phyloP scores from a whole-genome alignment of 176 grass and related monocot genomes.

The Bolboschoenus planiculmis region DNA sequence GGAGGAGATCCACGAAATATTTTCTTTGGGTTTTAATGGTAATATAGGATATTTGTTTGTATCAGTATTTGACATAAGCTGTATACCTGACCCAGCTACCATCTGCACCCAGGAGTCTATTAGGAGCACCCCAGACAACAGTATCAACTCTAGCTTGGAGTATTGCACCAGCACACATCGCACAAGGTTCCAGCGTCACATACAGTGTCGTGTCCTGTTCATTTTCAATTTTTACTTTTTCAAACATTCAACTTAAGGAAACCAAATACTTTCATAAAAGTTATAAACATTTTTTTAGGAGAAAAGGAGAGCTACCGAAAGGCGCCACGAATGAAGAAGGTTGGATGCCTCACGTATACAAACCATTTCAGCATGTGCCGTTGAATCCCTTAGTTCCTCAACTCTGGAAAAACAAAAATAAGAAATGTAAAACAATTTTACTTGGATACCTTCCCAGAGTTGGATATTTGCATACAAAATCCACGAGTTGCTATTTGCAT shows the following conservation, averaged over 20 bases:
- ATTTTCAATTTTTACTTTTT: not conserved
- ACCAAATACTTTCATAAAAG: not conserved
- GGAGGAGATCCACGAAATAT: not conserved
- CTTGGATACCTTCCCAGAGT: not conserved
- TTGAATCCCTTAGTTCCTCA: constrained; percentile 96
- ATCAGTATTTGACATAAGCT: not conserved
- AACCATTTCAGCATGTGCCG: constrained; percentile 97
- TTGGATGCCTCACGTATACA: constrained; percentile 97
- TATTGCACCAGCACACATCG: constrained; percentile 95
- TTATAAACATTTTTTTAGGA: not conserved
- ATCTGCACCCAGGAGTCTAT: constrained; percentile 92
- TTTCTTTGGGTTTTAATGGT: not conserved
- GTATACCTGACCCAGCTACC: constrained; percentile 96
- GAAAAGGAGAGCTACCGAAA: constrained; percentile 51
- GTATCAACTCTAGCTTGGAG: constrained; percentile 91
- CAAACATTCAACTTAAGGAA: not conserved
- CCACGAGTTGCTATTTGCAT: not conserved
- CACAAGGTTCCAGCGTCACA: constrained; percentile 90
- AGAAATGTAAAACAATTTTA: constrained; percentile 11
- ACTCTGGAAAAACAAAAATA: constrained; percentile 42
- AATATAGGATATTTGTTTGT: not conserved
- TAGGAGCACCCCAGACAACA: constrained; percentile 93
- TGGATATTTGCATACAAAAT: not conserved
- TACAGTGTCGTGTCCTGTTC: constrained; percentile 85
- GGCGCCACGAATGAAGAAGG: constrained; percentile 75